Evolutionary conservation across 169 alveolate genomes (phyloP).

Genomic region (Theileria luwenshuni): DNA sequence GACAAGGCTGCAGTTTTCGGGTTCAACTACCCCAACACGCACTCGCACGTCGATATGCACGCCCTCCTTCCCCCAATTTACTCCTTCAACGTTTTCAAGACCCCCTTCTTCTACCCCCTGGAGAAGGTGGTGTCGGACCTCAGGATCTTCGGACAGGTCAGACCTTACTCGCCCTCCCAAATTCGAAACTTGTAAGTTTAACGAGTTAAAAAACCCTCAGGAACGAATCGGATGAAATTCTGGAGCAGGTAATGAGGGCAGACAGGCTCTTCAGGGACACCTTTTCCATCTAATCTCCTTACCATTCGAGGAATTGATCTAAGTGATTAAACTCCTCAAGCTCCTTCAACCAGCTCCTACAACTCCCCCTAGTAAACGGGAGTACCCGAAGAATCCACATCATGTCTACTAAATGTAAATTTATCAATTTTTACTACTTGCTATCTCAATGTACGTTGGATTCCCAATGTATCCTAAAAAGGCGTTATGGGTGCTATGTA

Average conservation of each 20-base stretch:
- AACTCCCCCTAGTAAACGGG: too few relatives aligned
- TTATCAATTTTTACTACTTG: too few relatives aligned
- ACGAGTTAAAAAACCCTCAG: background rate
- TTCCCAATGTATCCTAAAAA: too few relatives aligned
- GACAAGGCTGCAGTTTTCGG: conserved; percentile 36
- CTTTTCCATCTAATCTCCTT: conserved; percentile 4
- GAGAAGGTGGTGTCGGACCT: conserved; percentile 62
- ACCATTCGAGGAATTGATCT: too few relatives aligned
- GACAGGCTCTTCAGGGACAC: conserved; percentile 31
- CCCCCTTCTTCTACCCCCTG: conserved; percentile 69
- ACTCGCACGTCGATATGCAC: conserved; percentile 68
- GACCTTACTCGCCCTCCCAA: conserved; percentile 49
- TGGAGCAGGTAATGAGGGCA: conserved; percentile 44
- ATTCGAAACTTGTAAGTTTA: conserved; percentile 26
- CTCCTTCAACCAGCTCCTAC: too few relatives aligned
- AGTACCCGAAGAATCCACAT: too few relatives aligned
- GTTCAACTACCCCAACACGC: conserved; percentile 63
- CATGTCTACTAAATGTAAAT: too few relatives aligned
- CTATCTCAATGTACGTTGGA: too few relatives aligned
- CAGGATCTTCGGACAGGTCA: conserved; percentile 43
- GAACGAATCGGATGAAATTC: conserved; percentile 41
- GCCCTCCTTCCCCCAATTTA: conserved; percentile 62
- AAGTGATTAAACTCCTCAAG: too few relatives aligned
- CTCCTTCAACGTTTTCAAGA: conserved; percentile 48
- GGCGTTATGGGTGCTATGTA: too few relatives aligned